Evolutionary conservation across 306 rosid species (phyloP).

Genomic region (barrel medic (Medicago truncatula)): MtrunA17r5.0-ANR NC_053043.1:8754001-8754500

Average conservation of each 20-base stretch:
- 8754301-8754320: slow-evolving; percentile 47
- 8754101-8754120: too few species aligned
- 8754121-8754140: too few species aligned
- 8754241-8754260: slow-evolving; percentile 21
- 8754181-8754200: too few species aligned
- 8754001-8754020: too few species aligned
- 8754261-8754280: slow-evolving; percentile 76
- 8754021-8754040: too few species aligned
- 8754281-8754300: slow-evolving; percentile 77
- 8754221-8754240: too few species aligned
- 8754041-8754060: too few species aligned
- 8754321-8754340: slow-evolving; percentile 58
- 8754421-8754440: slow-evolving; percentile 59
- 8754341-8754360: slow-evolving; percentile 82
- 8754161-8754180: too few species aligned
- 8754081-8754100: too few species aligned
- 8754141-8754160: too few species aligned
- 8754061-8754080: too few species aligned
- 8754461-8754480: slow-evolving; percentile 58
- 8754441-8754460: slow-evolving; percentile 42
- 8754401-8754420: slow-evolving; percentile 72
- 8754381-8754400: slow-evolving; percentile 65
- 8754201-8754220: too few species aligned
- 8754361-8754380: slow-evolving; percentile 75
- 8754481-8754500: slow-evolving; percentile 51